phyloP scores from a whole-genome alignment of 2,329 filamentous ascomycete species.

The Capronia epimyces region DNA sequence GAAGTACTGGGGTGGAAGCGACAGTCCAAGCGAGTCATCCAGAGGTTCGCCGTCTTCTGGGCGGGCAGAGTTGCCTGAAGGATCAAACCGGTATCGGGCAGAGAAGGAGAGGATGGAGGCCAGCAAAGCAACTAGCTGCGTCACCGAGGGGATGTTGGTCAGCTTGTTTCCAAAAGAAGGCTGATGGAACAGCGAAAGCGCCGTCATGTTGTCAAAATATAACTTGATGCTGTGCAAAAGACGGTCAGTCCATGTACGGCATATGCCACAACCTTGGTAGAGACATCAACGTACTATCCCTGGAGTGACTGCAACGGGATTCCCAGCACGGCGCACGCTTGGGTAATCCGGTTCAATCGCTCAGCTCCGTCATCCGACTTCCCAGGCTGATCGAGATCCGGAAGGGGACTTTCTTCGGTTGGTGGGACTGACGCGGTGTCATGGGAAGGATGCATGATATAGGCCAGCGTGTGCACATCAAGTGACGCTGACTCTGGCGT shows the following conservation, averaged over 20 bases:
- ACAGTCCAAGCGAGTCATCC: conserved; percentile 1
- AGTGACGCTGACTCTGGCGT: not conserved
- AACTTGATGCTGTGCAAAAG: conserved; percentile 4
- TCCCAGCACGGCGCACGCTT: conserved; percentile 1
- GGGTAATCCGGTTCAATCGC: not conserved
- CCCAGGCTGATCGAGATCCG: not conserved
- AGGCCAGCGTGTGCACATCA: conserved; percentile 4
- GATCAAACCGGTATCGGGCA: conserved; percentile 22
- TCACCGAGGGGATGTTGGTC: conserved; percentile 16
- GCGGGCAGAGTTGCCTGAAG: conserved; percentile 5
- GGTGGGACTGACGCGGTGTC: conserved; percentile 9
- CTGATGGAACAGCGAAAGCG: conserved; percentile 34
- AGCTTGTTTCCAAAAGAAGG: conserved; percentile 31
- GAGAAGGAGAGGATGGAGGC: conserved; percentile 28
- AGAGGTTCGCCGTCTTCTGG: not conserved
- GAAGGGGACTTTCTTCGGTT: not conserved
- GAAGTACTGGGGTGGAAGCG: not conserved
- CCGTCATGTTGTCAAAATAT: conserved; percentile 33
- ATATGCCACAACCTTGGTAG: not conserved
- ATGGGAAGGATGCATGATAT: conserved; percentile 30
- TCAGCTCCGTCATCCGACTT: not conserved
- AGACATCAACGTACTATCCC: conserved; percentile 1
- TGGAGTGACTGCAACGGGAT: not conserved
- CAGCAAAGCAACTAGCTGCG: conserved; percentile 30
- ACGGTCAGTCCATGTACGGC: not conserved